Evolutionary conservation across 345 rosid genomes (phyloP).

Genomic region (Dovyalis caffra): DNA sequence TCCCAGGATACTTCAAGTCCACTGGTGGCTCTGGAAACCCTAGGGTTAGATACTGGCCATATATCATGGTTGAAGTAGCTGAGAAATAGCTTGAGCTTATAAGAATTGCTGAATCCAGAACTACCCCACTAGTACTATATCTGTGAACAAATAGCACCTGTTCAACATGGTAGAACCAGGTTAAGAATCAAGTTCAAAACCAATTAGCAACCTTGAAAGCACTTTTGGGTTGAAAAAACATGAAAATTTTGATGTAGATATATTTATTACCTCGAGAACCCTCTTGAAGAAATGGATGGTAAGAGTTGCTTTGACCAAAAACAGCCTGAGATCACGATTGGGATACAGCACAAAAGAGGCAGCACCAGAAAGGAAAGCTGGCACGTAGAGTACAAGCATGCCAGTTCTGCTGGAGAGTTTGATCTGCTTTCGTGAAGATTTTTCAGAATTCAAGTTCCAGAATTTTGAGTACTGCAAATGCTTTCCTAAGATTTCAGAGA

Average conservation of each 20-base stretch:
- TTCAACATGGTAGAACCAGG: neutral
- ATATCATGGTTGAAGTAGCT: slow-evolving; percentile 8
- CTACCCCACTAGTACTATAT: slow-evolving; percentile 15
- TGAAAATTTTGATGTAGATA: neutral
- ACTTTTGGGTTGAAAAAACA: no score
- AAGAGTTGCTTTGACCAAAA: neutral
- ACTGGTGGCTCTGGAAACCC: slow-evolving; percentile 19
- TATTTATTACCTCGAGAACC: neutral
- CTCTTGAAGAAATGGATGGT: slow-evolving; percentile 8
- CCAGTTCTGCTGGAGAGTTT: slow-evolving; percentile 4
- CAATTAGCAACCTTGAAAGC: neutral
- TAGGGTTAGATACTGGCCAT: slow-evolving; percentile 14
- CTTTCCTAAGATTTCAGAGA: neutral
- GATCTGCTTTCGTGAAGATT: neutral
- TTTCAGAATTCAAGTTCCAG: neutral
- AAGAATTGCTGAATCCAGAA: slow-evolving; percentile 13
- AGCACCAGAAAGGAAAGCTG: neutral
- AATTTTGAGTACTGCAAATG: slow-evolving; percentile 10
- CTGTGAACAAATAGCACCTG: slow-evolving; percentile 31
- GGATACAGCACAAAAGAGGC: neutral
- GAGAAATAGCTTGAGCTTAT: slow-evolving; percentile 19
- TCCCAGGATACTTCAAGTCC: slow-evolving; percentile 41
- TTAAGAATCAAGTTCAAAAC: neutral
- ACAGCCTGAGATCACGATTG: neutral
- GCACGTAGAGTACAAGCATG: neutral